Percentiles rank a stretch among this genome's conserved stretches.
These are phyloP conservation scores for Conticribra weissflogii DNA, from an alignment of 108 stramenopile genomes.

Conservation along the genomic window DNA sequence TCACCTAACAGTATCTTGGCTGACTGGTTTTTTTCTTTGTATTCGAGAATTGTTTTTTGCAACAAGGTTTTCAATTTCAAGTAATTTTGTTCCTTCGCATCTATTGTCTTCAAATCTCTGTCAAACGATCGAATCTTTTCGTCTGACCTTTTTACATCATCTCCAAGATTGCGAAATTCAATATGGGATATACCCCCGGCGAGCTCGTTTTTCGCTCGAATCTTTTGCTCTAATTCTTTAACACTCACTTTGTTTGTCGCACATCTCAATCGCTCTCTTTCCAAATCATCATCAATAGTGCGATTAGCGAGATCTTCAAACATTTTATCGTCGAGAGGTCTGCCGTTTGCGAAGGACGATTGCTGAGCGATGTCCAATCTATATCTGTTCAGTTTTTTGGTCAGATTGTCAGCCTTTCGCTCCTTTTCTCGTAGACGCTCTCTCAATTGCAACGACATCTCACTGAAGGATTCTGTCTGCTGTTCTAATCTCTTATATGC, in stretches of 20 bases:
- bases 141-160: slow-evolving; percentile 7
- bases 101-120: not conserved
- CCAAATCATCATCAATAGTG: slow-evolving; percentile 6
- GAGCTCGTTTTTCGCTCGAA: slow-evolving; percentile 17
- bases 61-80: slow-evolving; percentile 2
- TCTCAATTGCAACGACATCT: slow-evolving; percentile 3
- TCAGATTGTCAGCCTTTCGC: slow-evolving; percentile 6
- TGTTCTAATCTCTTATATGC: slow-evolving; percentile 11
- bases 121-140: slow-evolving; percentile 8
- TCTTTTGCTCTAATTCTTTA: slow-evolving; percentile 1
- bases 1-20: not conserved
- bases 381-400: not conserved
- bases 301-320: slow-evolving; percentile 13
- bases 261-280: slow-evolving; percentile 10
- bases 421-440: slow-evolving; percentile 14
- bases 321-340: slow-evolving; percentile 1
- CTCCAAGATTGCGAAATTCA: slow-evolving; percentile 3
- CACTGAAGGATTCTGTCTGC: not conserved
- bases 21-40: slow-evolving; percentile 1
- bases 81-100: not conserved
- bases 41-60: not conserved
- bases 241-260: slow-evolving; percentile 5
- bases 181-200: slow-evolving; percentile 16
- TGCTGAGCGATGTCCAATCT: slow-evolving; percentile 16
- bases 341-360: slow-evolving; percentile 12